phyloP scores from a whole-genome alignment of 2,329 filamentous ascomycete genomes.

The Gaeumannomyces tritici region DNA sequence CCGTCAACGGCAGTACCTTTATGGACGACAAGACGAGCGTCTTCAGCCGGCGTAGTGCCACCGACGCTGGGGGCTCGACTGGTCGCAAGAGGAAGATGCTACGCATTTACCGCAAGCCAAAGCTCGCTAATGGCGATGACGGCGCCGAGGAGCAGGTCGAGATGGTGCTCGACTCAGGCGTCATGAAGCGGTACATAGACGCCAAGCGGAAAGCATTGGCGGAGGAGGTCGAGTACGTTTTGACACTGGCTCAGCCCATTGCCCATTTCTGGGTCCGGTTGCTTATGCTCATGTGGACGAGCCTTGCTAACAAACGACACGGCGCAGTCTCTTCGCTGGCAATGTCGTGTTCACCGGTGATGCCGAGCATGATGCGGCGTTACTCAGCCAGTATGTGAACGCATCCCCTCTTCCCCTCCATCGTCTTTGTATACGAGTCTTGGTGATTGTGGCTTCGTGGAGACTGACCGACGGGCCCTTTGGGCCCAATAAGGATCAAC shows the following conservation, averaged over 20 bases:
- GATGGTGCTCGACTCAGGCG: conserved; percentile 68
- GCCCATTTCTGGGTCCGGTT: neutral
- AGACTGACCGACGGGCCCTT: neutral
- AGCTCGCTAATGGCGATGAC: neutral
- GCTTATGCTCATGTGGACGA: neutral
- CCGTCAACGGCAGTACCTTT: neutral
- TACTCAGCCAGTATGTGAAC: conserved; percentile 41
- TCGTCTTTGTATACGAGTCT: conserved; percentile 4
- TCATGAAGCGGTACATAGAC: conserved; percentile 83
- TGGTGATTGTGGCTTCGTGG: conserved; percentile 3
- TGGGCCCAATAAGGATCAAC: conserved; percentile 39
- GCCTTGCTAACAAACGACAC: conserved; percentile 8
- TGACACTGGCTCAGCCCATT: neutral
- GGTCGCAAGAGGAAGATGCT: conserved; percentile 3
- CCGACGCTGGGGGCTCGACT: neutral
- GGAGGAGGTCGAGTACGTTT: conserved; percentile 61
- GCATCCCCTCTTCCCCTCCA: neutral
- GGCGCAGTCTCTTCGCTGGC: neutral
- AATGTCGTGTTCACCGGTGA: conserved; percentile 49
- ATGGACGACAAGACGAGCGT: conserved; percentile 23
- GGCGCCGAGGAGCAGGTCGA: conserved; percentile 24
- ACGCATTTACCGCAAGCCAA: neutral
- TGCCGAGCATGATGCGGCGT: conserved; percentile 52
- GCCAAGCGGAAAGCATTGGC: conserved; percentile 59
- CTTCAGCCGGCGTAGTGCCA: conserved; percentile 3